These are phyloP conservation scores for Aspergillus vadensis DNA, from an alignment of 2,329 filamentous ascomycete genomes.

Conservation along the genomic window DNA sequence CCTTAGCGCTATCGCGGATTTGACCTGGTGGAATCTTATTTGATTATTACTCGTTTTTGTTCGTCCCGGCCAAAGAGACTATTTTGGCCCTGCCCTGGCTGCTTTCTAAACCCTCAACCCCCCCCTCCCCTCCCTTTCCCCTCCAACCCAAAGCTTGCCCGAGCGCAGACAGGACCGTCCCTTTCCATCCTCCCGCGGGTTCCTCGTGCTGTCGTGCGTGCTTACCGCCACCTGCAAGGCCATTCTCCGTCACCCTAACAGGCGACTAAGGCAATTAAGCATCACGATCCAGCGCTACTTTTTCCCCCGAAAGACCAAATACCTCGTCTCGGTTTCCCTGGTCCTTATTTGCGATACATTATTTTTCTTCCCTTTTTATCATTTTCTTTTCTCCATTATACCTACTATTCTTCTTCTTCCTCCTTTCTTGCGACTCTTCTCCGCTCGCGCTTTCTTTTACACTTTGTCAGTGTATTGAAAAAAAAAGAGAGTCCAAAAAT, in stretches of 20 bases:
- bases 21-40: conserved; percentile 24
- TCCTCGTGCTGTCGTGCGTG: conserved; percentile 35
- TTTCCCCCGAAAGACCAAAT: conserved; percentile 7
- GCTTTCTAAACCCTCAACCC: conserved; percentile 25
- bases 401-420: neutral
- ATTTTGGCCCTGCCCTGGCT: conserved; percentile 18
- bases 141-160: conserved; percentile 20
- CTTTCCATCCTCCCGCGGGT: conserved; percentile 31
- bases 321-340: conserved; percentile 1
- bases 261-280: conserved; percentile 44
- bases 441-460: conserved; percentile 9
- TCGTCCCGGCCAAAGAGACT: conserved; percentile 14
- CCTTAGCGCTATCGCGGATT: conserved; percentile 27
- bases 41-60: conserved; percentile 23
- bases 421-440: conserved; percentile 4
- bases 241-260: conserved; percentile 39
- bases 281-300: conserved; percentile 32
- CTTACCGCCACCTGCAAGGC: conserved; percentile 42
- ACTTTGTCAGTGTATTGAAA: conserved; percentile 9
- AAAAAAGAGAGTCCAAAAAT: conserved; percentile 3
- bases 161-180: conserved; percentile 26
- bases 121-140: conserved; percentile 17
- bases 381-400: conserved; percentile 3
- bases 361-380: conserved; percentile 8
- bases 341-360: conserved; percentile 16